Conservation (phyloP, 2,329 filamentous ascomycete species). For the Plectosphaerella sp. region DNA sequence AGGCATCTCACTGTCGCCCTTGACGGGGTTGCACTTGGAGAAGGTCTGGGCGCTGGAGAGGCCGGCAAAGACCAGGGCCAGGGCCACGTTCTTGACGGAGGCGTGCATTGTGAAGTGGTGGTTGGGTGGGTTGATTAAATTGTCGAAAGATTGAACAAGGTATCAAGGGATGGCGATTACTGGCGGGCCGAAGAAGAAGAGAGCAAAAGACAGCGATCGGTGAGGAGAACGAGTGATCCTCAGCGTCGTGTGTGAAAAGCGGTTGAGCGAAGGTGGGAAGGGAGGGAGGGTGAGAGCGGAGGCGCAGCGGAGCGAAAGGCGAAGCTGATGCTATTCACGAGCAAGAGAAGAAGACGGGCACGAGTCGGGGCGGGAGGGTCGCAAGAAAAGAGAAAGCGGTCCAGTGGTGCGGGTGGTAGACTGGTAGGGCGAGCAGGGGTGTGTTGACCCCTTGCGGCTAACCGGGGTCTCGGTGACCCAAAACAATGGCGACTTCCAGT, state of each 20-base stretch:
- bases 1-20: constrained; percentile 8
- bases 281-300: background rate
- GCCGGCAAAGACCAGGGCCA: constrained; percentile 7
- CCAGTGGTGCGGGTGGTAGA: background rate
- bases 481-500: background rate
- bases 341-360: background rate
- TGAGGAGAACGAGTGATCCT: background rate
- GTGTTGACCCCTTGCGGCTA: background rate
- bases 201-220: background rate
- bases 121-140: background rate
- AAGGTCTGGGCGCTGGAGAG: constrained; percentile 10
- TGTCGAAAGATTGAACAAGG: background rate
- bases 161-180: background rate
- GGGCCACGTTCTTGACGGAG: background rate
- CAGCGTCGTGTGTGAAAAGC: background rate
- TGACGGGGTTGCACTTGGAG: constrained; percentile 11
- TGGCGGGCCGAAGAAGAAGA: background rate
- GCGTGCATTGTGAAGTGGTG: background rate
- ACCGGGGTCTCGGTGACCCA: background rate
- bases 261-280: background rate
- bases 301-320: background rate
- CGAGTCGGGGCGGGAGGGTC: background rate
- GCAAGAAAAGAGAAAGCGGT: background rate
- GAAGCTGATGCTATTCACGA: background rate
- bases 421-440: background rate